Conservation (phyloP, 2,329 filamentous ascomycete species). For the Cladosporium oxysporum region DNA sequence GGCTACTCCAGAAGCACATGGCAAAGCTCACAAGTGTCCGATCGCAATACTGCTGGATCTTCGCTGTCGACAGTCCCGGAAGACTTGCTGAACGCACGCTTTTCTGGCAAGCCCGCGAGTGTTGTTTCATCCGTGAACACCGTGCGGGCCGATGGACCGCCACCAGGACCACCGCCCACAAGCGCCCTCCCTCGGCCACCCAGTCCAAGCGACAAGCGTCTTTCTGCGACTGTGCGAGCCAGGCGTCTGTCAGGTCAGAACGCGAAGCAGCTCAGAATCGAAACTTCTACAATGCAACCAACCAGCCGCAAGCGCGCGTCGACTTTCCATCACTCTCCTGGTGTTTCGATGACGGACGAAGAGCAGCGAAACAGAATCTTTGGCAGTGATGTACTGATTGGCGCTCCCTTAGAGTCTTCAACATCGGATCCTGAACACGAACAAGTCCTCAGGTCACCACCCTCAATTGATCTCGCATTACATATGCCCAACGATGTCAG, state of each 20-base stretch:
- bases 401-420: slow-evolving; percentile 26
- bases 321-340: slow-evolving; percentile 34
- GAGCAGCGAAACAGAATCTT: slow-evolving; percentile 25
- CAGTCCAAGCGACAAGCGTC: slow-evolving; percentile 23
- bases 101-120: slow-evolving; percentile 37
- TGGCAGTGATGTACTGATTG: slow-evolving; percentile 27
- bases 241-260: slow-evolving; percentile 80
- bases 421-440: slow-evolving; percentile 32
- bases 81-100: slow-evolving; percentile 46
- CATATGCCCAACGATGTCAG: slow-evolving; percentile 22
- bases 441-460: slow-evolving; percentile 34
- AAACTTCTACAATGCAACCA: slow-evolving; percentile 59
- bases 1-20: slow-evolving; percentile 75
- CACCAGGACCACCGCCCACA: slow-evolving; percentile 34
- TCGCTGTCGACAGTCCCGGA: slow-evolving; percentile 74
- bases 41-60: slow-evolving; percentile 67
- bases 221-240: slow-evolving; percentile 50
- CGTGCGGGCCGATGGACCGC: slow-evolving; percentile 23
- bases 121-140: slow-evolving; percentile 30
- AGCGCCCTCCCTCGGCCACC: slow-evolving; percentile 29
- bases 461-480: slow-evolving; percentile 32
- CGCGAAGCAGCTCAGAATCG: slow-evolving; percentile 82
- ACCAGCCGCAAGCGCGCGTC: slow-evolving; percentile 34
- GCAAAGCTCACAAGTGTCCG: slow-evolving; percentile 65
- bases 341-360: slow-evolving; percentile 29